A percentile compares a stretch with the other conserved stretches of the same genome.
Evolutionary conservation across 2,329 filamentous ascomycete genomes (phyloP).

Genomic region (Penicillium sumatraense): DNA sequence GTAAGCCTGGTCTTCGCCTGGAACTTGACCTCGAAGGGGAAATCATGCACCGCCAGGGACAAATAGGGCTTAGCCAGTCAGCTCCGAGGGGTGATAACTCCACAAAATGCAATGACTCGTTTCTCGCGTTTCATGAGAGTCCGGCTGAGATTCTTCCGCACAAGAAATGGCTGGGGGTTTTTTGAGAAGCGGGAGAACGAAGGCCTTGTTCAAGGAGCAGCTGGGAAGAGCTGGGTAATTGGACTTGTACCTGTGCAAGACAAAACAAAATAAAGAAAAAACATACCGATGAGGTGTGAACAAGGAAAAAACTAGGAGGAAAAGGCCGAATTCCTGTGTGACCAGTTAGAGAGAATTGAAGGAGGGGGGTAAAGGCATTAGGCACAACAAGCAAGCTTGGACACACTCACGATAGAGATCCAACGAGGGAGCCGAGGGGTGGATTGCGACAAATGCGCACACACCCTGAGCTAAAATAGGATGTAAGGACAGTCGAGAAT

Average conservation of each 20-base stretch:
- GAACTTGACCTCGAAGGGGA: not conserved
- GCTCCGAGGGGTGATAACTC: not conserved
- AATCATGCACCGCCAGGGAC: not conserved
- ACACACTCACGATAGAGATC: constrained; percentile 1
- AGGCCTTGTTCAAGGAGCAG: not conserved
- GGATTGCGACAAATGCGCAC: constrained; percentile 6
- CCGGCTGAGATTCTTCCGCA: not conserved
- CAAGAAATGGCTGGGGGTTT: not conserved
- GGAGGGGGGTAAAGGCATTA: not conserved
- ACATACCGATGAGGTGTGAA: not conserved
- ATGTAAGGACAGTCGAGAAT: not conserved
- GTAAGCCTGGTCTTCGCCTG: not conserved
- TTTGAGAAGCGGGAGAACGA: not conserved
- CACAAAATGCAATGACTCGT: constrained; percentile 7
- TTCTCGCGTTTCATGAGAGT: not conserved
- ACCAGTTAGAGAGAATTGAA: not conserved
- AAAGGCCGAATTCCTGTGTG: not conserved
- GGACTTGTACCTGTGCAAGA: not conserved
- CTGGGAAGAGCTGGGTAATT: no score
- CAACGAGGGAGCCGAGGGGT: constrained; percentile 5
- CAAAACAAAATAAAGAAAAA: not conserved
- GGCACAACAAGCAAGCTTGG: not conserved
- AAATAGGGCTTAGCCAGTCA: not conserved
- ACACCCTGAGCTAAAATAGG: constrained; percentile 5
- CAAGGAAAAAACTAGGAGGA: not conserved